Percentiles rank a stretch among this genome's conserved stretches.
These are phyloP conservation scores for Calonectria naviculata DNA, from an alignment of 2,329 filamentous ascomycete genomes.

Conservation along the genomic window DNA sequence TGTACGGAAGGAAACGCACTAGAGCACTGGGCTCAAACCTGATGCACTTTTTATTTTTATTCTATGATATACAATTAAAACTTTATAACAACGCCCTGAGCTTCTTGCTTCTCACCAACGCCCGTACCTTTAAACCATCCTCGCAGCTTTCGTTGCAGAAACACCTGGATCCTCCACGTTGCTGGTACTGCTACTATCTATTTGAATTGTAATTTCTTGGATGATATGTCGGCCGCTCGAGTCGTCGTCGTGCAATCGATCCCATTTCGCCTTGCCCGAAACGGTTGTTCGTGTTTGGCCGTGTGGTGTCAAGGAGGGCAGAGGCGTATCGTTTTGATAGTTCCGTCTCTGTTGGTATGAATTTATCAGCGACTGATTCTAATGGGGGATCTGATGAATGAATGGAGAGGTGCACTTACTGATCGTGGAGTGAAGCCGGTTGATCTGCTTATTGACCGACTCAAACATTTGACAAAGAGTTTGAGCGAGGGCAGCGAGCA, in stretches of 20 bases:
- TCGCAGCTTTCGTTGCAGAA: neutral
- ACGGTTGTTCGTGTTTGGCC: slow-evolving; percentile 12
- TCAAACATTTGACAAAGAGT: slow-evolving; percentile 16
- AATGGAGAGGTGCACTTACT: neutral
- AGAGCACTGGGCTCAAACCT: too few relatives aligned
- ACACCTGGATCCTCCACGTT: neutral
- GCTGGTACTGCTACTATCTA: neutral
- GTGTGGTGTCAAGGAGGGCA: neutral
- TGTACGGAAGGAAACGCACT: too few relatives aligned
- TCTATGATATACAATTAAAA: too few relatives aligned
- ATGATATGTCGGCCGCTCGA: slow-evolving; percentile 21
- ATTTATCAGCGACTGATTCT: neutral
- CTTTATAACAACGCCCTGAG: too few relatives aligned
- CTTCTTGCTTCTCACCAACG: too few relatives aligned
- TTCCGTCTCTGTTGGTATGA: neutral
- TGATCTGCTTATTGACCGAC: slow-evolving; percentile 16
- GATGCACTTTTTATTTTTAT: too few relatives aligned
- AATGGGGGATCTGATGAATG: rapidly evolving
- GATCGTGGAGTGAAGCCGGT: slow-evolving; percentile 3
- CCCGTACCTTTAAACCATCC: neutral
- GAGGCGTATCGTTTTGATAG: neutral
- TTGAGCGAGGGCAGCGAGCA: slow-evolving; percentile 26
- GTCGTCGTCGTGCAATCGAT: slow-evolving; percentile 18
- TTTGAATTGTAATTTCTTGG: slow-evolving; percentile 11
- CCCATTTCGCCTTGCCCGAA: slow-evolving; percentile 17